Evolutionary conservation across 108 stramenopile species (phyloP), one percentile per base, ranked within the genome.

Genomic region (Fragilariopsis cylindrus): DNA sequence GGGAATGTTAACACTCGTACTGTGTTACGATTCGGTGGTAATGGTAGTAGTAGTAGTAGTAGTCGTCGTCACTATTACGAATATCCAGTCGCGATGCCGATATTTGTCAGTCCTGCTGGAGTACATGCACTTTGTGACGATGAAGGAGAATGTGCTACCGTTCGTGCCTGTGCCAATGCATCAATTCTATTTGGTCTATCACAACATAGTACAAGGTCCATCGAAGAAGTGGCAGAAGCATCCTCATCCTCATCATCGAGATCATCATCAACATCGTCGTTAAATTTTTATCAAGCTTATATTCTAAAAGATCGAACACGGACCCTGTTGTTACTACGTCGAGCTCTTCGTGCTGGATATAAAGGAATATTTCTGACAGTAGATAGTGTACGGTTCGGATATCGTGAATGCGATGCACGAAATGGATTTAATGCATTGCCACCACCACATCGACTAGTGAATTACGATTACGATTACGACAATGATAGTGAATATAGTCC

Each of bases 371-470:
- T 94, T 71, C 60, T 91, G 40, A 94, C 92, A 7, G 92, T 94
- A 21, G 92, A 94, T 68, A 91, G 90, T 45, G 86, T 90, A n/a
- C 67, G 90, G 56, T 94, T 94, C 82, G 92, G 92, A n/a, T 94
- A 83, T 66, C 80, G 92, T 39, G 90, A 91, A 67, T 89, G 89
- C 5, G 90, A 94, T 81, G 92, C 89, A 9, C 63, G 90, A 9
- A 94, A 94, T 79, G 87, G 70, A 19, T 84, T 84, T 72, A 86
- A 88, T 81, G 82, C 90, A 16, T 80, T 94, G 42, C 92, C 92
- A 18, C 69, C 85, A 54, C 92, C 90, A 8, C 87, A 87, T 69
- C 77, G 90, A 30, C 64, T 94, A 46, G 90, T 83, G 5, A 91
- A 94, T 57, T 94, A 94, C 62, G 86, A 89, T 60, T 84, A 84